Evolutionary conservation across 768 basidiomycete species (phyloP).

Genomic region (Amyloporia xantha): DNA sequence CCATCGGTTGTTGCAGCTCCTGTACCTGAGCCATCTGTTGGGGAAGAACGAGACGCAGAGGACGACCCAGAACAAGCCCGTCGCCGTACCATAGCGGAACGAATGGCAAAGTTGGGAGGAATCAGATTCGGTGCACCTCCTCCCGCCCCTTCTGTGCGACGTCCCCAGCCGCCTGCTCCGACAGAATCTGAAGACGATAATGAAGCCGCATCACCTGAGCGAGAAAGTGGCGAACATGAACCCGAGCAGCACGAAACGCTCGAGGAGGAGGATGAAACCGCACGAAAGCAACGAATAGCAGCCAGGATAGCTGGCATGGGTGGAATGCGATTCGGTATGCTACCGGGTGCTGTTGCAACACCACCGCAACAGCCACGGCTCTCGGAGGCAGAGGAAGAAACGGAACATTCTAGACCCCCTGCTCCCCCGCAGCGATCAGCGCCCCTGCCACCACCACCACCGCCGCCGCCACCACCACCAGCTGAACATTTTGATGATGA

Average conservation of each 20-base stretch:
- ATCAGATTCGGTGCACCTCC: constrained; percentile 75
- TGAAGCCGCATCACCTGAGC: constrained; percentile 11
- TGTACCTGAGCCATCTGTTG: neutral
- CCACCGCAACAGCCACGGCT: constrained; percentile 22
- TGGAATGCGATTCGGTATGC: constrained; percentile 52
- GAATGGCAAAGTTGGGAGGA: constrained; percentile 92
- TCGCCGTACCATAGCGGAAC: constrained; percentile 75
- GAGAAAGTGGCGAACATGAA: constrained; percentile 16
- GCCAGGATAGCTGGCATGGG: constrained; percentile 50
- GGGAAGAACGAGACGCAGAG: constrained; percentile 33
- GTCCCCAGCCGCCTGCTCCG: constrained; percentile 29
- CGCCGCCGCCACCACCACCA: constrained; percentile 18
- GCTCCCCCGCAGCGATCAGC: constrained; percentile 15
- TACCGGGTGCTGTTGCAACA: constrained; percentile 26
- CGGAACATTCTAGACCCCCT: constrained; percentile 9
- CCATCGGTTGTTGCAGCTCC: too few relatives aligned
- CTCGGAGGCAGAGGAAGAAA: constrained; percentile 7
- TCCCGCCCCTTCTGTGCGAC: constrained; percentile 32
- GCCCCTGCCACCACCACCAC: constrained; percentile 19
- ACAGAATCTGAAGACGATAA: constrained; percentile 13
- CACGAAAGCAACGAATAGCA: constrained; percentile 46
- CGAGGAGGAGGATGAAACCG: constrained; percentile 61
- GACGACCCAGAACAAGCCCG: constrained; percentile 41
- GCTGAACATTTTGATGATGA: constrained; percentile 45
- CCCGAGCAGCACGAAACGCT: constrained; percentile 19